phyloP scores from a whole-genome alignment of 2,329 filamentous ascomycete species.

The Aschersonia sp. region DNA sequence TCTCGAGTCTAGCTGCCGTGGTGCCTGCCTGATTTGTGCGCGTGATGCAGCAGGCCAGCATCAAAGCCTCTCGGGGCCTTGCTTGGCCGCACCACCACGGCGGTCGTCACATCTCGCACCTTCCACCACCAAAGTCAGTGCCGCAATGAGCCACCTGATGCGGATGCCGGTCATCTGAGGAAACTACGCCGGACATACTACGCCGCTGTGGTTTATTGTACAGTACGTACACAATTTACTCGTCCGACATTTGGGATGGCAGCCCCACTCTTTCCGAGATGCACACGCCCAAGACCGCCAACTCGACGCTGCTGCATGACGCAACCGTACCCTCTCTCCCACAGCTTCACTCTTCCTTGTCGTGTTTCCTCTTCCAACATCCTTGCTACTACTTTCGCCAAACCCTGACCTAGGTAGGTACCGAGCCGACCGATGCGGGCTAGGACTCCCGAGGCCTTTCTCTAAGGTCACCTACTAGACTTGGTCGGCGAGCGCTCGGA shows the following conservation, averaged over 20 bases:
- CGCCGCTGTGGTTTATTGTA: not conserved
- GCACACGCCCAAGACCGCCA: not conserved
- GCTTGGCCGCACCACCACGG: too few relatives aligned
- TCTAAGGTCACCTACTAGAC: too few relatives aligned
- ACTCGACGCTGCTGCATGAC: not conserved
- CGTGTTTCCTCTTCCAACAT: not conserved
- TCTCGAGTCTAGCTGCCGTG: too few relatives aligned
- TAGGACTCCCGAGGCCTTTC: not conserved
- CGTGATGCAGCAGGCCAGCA: too few relatives aligned
- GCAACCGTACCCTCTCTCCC: not conserved
- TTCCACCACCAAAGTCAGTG: too few relatives aligned
- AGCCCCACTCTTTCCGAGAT: not conserved
- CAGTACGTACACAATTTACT: not conserved
- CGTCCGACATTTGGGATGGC: not conserved
- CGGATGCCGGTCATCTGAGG: too few relatives aligned
- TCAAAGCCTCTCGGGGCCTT: too few relatives aligned
- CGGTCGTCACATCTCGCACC: too few relatives aligned
- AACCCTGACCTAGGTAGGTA: not conserved
- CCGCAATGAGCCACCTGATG: too few relatives aligned
- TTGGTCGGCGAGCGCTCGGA: too few relatives aligned
- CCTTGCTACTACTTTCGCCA: not conserved
- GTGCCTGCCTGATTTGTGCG: too few relatives aligned
- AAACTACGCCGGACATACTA: not conserved
- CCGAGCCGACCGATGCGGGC: not conserved
- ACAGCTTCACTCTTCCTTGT: not conserved